Conservation (phyloP, 2,329 filamentous ascomycete genomes). For the Apiospora arundinis region DNA sequence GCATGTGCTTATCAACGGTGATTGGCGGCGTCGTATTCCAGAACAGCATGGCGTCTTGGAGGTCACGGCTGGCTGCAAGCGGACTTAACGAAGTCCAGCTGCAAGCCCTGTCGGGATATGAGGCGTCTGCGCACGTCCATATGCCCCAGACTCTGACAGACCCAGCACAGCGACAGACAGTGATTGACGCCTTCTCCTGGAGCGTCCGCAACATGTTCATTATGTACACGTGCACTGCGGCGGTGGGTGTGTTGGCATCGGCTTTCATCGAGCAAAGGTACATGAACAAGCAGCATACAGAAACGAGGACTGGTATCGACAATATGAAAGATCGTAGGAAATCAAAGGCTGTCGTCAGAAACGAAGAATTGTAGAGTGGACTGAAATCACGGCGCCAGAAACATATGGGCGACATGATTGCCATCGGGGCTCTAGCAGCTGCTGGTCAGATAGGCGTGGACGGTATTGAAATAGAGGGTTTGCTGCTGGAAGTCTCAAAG, state of each 20-base stretch:
- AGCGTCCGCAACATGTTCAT: slow-evolving; percentile 57
- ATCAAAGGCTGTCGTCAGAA: not conserved
- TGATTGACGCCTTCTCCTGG: slow-evolving; percentile 54
- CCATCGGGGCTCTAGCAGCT: too few relatives aligned
- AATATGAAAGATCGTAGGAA: slow-evolving; percentile 30
- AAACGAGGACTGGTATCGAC: slow-evolving; percentile 55
- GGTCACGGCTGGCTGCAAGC: slow-evolving; percentile 28
- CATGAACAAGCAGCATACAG: slow-evolving; percentile 56
- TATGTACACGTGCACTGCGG: slow-evolving; percentile 50
- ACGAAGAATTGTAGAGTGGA: not conserved
- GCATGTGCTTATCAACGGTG: slow-evolving; percentile 70
- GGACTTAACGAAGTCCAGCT: slow-evolving; percentile 38
- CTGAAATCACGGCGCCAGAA: too few relatives aligned
- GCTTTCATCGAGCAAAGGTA: slow-evolving; percentile 50
- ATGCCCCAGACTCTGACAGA: slow-evolving; percentile 47
- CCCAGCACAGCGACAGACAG: slow-evolving; percentile 43
- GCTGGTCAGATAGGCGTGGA: too few relatives aligned
- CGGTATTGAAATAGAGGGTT: too few relatives aligned
- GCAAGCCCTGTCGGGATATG: slow-evolving; percentile 44
- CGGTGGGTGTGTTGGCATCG: slow-evolving; percentile 47
- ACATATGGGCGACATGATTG: too few relatives aligned
- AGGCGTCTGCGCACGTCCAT: slow-evolving; percentile 54
- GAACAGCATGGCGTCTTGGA: slow-evolving; percentile 47
- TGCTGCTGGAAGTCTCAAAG: too few relatives aligned
- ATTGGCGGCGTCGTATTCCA: slow-evolving; percentile 74